phyloP scores from a whole-genome alignment of 2,329 filamentous ascomycete species.

The Ceratocystiopsis sp. region DNA sequence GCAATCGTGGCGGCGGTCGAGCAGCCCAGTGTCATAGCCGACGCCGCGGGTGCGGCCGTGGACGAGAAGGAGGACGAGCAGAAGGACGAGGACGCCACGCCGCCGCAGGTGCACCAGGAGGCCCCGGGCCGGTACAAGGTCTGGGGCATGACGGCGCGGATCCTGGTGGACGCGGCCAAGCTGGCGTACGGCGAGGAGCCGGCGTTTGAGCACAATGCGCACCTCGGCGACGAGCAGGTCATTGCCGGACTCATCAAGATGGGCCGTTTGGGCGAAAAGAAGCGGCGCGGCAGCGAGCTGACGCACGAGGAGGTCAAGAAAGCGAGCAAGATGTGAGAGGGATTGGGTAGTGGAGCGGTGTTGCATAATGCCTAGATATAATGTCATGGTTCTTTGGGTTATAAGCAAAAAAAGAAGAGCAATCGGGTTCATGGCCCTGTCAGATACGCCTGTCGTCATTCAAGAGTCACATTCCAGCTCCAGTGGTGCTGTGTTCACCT shows the following conservation, averaged over 20 bases:
- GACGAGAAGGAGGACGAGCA: slow-evolving; percentile 9
- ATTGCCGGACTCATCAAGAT: slow-evolving; percentile 29
- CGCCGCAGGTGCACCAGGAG: slow-evolving; percentile 13
- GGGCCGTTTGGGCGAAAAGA: slow-evolving; percentile 29
- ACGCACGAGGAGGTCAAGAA: slow-evolving; percentile 18
- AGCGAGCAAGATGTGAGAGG: slow-evolving; percentile 22
- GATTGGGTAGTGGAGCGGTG: background rate
- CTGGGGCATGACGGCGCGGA: slow-evolving; percentile 87
- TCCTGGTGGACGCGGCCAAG: slow-evolving; percentile 73
- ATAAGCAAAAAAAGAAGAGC: no score
- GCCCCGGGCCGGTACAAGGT: slow-evolving; percentile 53
- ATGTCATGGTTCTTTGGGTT: no score
- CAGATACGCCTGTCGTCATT: no score
- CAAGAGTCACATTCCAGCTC: no score
- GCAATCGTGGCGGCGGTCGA: background rate
- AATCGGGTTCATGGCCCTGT: background rate
- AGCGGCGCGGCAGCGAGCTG: slow-evolving; percentile 17
- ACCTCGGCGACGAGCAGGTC: slow-evolving; percentile 35
- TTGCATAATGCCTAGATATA: background rate
- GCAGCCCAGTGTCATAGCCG: background rate
- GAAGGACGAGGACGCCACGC: slow-evolving; percentile 13
- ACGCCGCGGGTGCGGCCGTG: slow-evolving; percentile 3
- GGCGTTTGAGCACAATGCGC: slow-evolving; percentile 55
- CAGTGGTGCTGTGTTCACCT: no score
- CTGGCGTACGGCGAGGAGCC: slow-evolving; percentile 71